A percentile compares a stretch with the other conserved stretches of the same genome.
Evolutionary conservation across 441 rosid genomes (phyloP).

Genomic region (Manihot esculenta): DNA sequence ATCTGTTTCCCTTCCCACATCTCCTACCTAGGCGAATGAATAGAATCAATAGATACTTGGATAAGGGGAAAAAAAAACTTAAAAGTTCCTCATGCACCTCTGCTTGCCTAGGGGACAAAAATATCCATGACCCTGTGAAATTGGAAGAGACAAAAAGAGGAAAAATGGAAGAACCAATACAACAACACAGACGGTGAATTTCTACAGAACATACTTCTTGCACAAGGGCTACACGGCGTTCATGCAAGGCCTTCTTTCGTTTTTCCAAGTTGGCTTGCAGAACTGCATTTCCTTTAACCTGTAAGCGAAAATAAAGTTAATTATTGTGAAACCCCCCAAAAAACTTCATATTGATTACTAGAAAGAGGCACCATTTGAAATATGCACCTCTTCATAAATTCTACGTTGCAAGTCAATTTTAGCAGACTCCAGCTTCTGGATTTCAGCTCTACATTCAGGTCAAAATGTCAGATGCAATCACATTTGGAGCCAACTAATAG

Average conservation of each 20-base stretch:
- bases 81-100: conserved; percentile 5
- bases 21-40: conserved; percentile 2
- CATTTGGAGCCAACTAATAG: background rate
- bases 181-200: background rate
- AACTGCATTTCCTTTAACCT: conserved; percentile 66
- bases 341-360: conserved; percentile 14
- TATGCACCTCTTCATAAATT: conserved; percentile 70
- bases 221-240: conserved; percentile 73
- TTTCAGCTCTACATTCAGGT: conserved; percentile 51
- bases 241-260: conserved; percentile 63
- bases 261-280: conserved; percentile 62
- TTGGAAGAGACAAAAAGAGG: conserved; percentile 11
- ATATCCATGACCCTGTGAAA: background rate
- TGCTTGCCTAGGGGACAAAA: conserved; percentile 6
- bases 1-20: background rate
- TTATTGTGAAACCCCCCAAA: conserved; percentile 15
- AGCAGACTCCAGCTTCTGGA: conserved; percentile 66
- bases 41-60: too few relatives aligned
- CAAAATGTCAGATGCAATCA: conserved; percentile 24
- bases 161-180: conserved; percentile 1
- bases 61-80: too few relatives aligned
- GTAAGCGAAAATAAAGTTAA: conserved; percentile 21
- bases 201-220: conserved; percentile 60
- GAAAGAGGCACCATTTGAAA: conserved; percentile 11
- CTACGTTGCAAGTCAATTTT: conserved; percentile 62